Evolutionary conservation across 176 grass and related monocot genomes (phyloP), one percentile per base, ranked within the genome.

Genomic region (Melocanna baccifera): DNA sequence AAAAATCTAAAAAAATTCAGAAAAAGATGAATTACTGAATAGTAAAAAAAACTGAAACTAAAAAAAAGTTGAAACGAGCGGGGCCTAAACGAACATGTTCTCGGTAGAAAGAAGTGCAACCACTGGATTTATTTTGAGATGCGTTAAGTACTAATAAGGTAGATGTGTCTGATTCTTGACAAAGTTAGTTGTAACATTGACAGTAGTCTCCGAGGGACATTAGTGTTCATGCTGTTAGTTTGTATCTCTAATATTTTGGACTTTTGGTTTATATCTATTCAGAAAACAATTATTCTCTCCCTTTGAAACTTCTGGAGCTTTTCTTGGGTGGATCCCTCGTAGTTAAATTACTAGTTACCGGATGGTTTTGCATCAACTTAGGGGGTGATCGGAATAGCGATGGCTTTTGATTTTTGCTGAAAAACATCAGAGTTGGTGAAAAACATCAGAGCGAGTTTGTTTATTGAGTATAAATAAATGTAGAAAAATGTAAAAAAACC

Each of bases 291-390:
- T 58, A 47, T 13, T 85, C 23, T 32, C 0, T 25, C 0, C 52
- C 19, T 78, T 57, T n/a, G n/a, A 2, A 78, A 67, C 19, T 12
- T 25, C 56, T 59, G 56, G 10, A 15, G 26, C 6, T 63, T 63
- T 63, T 63, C 13, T 63, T 63, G 16, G 15, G 6, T 63, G 26
- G 61, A 58, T 30, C 61, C 61, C 30, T 13, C 5, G 7, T 58
- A 76, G 14, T 63, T 63, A 77, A n/a, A n/a, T n/a, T n/a, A 64
- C 12, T 47, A 72, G 30, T 39, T 72, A 82, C 57, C 1, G 26
- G 79, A 86, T 86, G 14, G 58, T 46, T 43, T 73, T 62, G 37
- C 20, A 85, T 23, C 70, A 76, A 32, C 66, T 63, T 28, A 42
- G 20, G n/a, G n/a, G n/a, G n/a, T n/a, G n/a, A n/a, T n/a, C n/a